Evolutionary conservation across 73 alveolate species (phyloP), one percentile per base, ranked within the genome.

Genomic region (Tetrahymena thermophila): DNA sequence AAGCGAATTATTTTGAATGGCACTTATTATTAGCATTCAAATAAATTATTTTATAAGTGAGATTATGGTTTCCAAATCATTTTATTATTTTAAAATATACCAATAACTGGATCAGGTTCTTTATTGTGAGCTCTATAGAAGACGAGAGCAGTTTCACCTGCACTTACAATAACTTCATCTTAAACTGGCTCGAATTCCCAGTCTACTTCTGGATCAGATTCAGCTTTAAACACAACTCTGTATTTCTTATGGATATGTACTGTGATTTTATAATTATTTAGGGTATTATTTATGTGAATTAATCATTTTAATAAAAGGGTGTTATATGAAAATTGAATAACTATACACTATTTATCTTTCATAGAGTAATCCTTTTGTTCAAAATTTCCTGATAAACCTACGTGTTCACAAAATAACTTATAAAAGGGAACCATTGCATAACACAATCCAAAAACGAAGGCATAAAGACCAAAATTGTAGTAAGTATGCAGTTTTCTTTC

Each of bases 121-220:
- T 96, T 95, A 94, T 98, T 98, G 44, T 96, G 96, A 19, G 97
- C 98, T 85, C 97, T 97, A 56, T 98, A 98, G 94, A 98, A 98
- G 23, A 98, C 98, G 23, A 98, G 97, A 2, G 98, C 97, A 21
- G 99, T 97, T 89, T 98, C 99, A 43, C 99, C 99, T 57, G 99
- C 98, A 94, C 96, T 97, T 31, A 98, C 98, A 17, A 94, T 96
- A 17, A 98, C 96, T 35, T 97, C 42, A 34, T 96, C 38, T 42
- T 97, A 57, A 16, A 93, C 94, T 19, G 99, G 98, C 11, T 96
- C 97, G 93, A 98, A 98, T 31, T 97, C 98, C 99, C 99, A 98
- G 31, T 97, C 97, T 21, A 97, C 96, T 85, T 96, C 98, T 50
- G 98, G 98, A 94, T 98, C 97, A 34, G 97, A 93, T 43, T 96